phyloP scores from a whole-genome alignment of 805 yeast species.

The Candida sanyiensis region DNA sequence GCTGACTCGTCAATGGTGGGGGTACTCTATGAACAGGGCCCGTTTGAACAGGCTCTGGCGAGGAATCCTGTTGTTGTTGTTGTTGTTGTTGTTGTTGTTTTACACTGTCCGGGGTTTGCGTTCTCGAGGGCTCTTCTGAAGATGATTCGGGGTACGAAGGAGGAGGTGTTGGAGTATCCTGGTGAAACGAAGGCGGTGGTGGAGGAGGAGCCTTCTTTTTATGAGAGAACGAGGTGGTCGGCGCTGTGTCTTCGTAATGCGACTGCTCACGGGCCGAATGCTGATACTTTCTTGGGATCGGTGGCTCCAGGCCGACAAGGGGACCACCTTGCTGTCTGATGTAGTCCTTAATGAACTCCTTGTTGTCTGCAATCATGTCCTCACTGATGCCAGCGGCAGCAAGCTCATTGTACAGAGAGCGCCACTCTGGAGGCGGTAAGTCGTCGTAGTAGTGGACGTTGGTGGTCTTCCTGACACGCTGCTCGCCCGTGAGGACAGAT shows the following conservation, averaged over 20 bases:
- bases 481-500: slow-evolving; percentile 36
- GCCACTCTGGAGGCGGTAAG: slow-evolving; percentile 81
- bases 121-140: background rate
- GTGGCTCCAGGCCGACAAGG: slow-evolving; percentile 78
- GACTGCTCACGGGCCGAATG: slow-evolving; percentile 24
- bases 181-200: slow-evolving; percentile 36
- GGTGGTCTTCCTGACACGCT: slow-evolving; percentile 49
- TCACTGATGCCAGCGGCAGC: slow-evolving; percentile 77
- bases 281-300: slow-evolving; percentile 62
- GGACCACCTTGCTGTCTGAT: slow-evolving; percentile 73
- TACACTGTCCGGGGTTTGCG: background rate
- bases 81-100: slow-evolving; percentile 11
- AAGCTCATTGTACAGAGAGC: slow-evolving; percentile 63
- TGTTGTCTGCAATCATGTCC: slow-evolving; percentile 83
- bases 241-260: slow-evolving; percentile 33
- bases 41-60: background rate
- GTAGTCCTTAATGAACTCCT: slow-evolving; percentile 76
- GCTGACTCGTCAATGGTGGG: slow-evolving; percentile 22
- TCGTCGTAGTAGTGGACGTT: slow-evolving; percentile 70
- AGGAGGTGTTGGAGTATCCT: background rate
- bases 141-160: slow-evolving; percentile 3
- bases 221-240: slow-evolving; percentile 20
- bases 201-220: slow-evolving; percentile 41
- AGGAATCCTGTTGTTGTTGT: slow-evolving; percentile 14
- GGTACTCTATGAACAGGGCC: slow-evolving; percentile 21